Conservation (phyloP, 139 green algal genomes). For the Microglena sp. region DNA sequence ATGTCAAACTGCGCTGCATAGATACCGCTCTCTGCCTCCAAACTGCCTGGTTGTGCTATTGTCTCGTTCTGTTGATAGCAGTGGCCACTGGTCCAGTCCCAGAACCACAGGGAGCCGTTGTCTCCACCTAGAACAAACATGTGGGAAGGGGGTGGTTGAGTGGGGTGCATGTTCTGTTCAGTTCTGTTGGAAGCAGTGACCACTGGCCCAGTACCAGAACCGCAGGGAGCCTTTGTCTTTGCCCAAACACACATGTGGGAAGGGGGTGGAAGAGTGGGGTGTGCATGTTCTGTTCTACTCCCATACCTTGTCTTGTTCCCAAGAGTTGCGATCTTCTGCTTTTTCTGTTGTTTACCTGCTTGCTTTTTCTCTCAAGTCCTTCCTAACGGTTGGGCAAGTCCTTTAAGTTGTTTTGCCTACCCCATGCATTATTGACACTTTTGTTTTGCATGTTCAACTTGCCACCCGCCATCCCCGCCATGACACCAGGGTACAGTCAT, state of each 20-base stretch:
- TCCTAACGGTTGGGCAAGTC: no score
- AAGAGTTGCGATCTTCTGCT: no score
- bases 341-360: no score
- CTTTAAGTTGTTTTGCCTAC: no score
- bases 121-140: constrained; percentile 41
- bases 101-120: constrained; percentile 59
- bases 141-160: constrained; percentile 1
- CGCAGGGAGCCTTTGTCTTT: constrained; percentile 69
- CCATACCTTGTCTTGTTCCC: no score
- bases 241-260: not conserved
- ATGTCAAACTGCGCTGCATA: constrained; percentile 42
- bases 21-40: constrained; percentile 63
- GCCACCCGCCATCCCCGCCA: no score
- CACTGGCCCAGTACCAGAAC: constrained; percentile 13
- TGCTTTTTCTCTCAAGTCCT: no score
- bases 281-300: no score
- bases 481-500: no score
- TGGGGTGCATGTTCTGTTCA: not conserved
- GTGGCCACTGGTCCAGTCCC: constrained; percentile 93
- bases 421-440: no score
- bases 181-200: not conserved
- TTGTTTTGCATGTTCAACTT: no score
- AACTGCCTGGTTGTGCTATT: constrained; percentile 81
- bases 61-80: constrained; percentile 83
- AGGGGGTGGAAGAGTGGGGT: not conserved